phyloP scores from a whole-genome alignment of 805 yeast species.

The Yarrowia sp. region DNA sequence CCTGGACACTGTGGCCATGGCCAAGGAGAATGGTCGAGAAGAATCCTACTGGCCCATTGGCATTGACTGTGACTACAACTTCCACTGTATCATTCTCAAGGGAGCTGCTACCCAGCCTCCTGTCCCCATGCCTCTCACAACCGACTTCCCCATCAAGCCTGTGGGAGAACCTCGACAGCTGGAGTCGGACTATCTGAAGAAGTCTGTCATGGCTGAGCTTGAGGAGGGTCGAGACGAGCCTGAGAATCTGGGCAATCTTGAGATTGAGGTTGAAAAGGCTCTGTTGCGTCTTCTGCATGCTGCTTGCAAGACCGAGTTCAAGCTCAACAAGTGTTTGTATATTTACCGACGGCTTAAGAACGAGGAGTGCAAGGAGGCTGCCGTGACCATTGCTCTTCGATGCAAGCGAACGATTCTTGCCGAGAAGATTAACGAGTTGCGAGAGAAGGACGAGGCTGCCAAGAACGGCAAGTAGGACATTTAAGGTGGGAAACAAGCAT shows the following conservation, averaged over 20 bases:
- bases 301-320: constrained; percentile 61
- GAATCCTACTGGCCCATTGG: constrained; percentile 89
- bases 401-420: constrained; percentile 53
- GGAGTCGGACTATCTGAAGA: constrained; percentile 34
- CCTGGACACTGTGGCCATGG: constrained; percentile 51
- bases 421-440: constrained; percentile 50
- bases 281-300: constrained; percentile 70
- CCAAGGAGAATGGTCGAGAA: constrained; percentile 49
- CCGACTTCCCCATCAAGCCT: constrained; percentile 66
- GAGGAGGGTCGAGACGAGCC: constrained; percentile 34
- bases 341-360: constrained; percentile 66
- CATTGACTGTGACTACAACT: constrained; percentile 55
- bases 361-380: constrained; percentile 79
- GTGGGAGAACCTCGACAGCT: constrained; percentile 47
- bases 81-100: constrained; percentile 71
- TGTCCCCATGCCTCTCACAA: constrained; percentile 79
- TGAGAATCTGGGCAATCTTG: constrained; percentile 40
- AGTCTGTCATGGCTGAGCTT: constrained; percentile 32
- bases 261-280: constrained; percentile 67
- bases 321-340: constrained; percentile 62
- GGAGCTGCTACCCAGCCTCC: constrained; percentile 66
- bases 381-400: constrained; percentile 78
- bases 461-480: not conserved
- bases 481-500: not conserved
- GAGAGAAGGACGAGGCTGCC: constrained; percentile 40